phyloP scores from a whole-genome alignment of 2,329 filamentous ascomycete species.

The Geoglossum cookeanum region DNA sequence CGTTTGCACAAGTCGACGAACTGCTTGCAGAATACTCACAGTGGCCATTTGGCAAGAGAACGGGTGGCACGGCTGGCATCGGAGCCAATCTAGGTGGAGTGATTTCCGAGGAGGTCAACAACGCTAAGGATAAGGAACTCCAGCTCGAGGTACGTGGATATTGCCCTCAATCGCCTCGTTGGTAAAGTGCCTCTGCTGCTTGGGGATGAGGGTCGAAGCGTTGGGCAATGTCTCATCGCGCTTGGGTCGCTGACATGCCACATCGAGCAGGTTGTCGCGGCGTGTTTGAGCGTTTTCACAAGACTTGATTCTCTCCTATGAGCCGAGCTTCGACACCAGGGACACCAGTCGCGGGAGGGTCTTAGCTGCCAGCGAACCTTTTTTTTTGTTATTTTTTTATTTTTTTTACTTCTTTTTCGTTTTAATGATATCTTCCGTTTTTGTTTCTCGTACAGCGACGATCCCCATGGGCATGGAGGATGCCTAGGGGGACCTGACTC shows the following conservation, averaged over 20 bases:
- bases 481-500: background rate
- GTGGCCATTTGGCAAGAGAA: constrained; percentile 80
- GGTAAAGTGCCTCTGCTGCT: too few species aligned
- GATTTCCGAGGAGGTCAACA: constrained; percentile 71
- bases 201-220: too few species aligned
- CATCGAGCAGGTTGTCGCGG: constrained; percentile 51
- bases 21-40: constrained; percentile 90
- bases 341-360: background rate
- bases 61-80: constrained; percentile 59
- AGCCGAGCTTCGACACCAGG: background rate
- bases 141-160: constrained; percentile 59
- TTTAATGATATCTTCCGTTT: too few species aligned
- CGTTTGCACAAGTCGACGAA: constrained; percentile 94
- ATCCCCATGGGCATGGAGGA: background rate
- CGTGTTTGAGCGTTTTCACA: constrained; percentile 93
- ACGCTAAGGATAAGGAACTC: constrained; percentile 78
- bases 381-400: too few species aligned
- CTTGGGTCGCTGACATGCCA: constrained; percentile 10
- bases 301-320: constrained; percentile 87
- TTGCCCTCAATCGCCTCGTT: too few species aligned
- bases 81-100: constrained; percentile 83
- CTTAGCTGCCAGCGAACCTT: background rate
- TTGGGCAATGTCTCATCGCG: too few species aligned
- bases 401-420: too few species aligned
- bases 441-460: background rate